Evolutionary conservation across 1,139 yeast species (phyloP).

Genomic region (Candida neerlandica): DNA sequence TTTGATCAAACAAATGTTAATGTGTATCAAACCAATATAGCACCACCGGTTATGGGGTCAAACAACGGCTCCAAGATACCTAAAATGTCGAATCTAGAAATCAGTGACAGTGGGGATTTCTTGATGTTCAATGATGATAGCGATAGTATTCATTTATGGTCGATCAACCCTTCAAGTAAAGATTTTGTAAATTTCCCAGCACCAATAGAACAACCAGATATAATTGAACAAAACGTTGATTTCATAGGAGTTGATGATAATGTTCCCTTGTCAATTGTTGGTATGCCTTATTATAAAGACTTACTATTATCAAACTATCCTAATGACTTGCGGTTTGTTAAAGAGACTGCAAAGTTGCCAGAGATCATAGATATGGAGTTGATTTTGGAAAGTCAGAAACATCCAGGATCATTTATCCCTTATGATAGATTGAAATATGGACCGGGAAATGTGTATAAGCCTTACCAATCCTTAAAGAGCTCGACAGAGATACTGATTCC

Average conservation of each 20-base stretch:
- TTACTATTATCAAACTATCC: conserved; percentile 83
- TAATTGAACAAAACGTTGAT: conserved; percentile 26
- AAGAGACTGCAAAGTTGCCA: conserved; percentile 56
- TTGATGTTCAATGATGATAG: conserved; percentile 68
- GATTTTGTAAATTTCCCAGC: conserved; percentile 51
- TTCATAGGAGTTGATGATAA: conserved; percentile 39
- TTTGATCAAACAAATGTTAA: conserved; percentile 71
- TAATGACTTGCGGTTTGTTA: conserved; percentile 55
- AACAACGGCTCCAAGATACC: conserved; percentile 17
- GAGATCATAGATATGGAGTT: conserved; percentile 42
- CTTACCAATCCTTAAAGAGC: conserved; percentile 48
- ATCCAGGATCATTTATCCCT: conserved; percentile 27
- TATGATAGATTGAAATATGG: conserved; percentile 63
- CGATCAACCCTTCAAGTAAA: conserved; percentile 40
- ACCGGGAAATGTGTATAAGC: conserved; percentile 47
- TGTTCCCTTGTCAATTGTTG: conserved; percentile 69
- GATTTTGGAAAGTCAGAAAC: conserved; percentile 24
- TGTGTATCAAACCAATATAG: conserved; percentile 63
- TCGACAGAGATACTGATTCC: conserved; percentile 40
- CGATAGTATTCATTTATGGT: conserved; percentile 78
- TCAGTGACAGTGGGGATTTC: conserved; percentile 82
- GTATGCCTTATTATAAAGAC: conserved; percentile 86
- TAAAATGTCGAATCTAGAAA: conserved; percentile 57
- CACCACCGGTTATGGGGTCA: conserved; percentile 22
- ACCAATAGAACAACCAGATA: conserved; percentile 54